Percentiles rank a stretch among this genome's conserved stretches.
These are phyloP conservation scores for Rehmannia glutinosa DNA, from an alignment of 257 asterid genomes.

Conservation along the genomic window DNA sequence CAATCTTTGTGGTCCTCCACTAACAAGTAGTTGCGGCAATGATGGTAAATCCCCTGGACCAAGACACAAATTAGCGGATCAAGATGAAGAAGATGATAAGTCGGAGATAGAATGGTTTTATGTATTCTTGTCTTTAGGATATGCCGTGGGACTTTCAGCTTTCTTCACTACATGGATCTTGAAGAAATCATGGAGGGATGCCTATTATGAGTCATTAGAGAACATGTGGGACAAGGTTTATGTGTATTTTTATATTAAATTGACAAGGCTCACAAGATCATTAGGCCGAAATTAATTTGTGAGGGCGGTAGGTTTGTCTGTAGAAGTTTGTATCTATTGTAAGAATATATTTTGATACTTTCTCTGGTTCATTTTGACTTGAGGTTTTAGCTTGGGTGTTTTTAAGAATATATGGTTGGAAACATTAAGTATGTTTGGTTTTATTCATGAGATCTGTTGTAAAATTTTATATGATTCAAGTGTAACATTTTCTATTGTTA, in stretches of 20 bases:
- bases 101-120: slow-evolving; percentile 10
- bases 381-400: no score
- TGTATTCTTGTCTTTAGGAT: slow-evolving; percentile 17
- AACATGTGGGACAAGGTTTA: neutral
- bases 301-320: no score
- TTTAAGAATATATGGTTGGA: no score
- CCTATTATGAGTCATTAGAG: neutral
- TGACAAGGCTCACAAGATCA: neutral
- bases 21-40: slow-evolving; percentile 1
- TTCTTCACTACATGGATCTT: neutral
- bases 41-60: neutral
- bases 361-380: no score
- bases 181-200: slow-evolving; percentile 12
- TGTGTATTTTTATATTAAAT: neutral
- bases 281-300: neutral
- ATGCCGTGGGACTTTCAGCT: slow-evolving; percentile 9
- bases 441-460: no score
- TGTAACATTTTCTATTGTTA: no score
- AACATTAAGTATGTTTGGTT: no score
- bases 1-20: slow-evolving; percentile 28
- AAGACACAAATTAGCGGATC: neutral
- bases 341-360: no score
- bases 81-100: neutral
- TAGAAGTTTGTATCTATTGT: no score
- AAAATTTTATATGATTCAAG: no score